These are phyloP conservation scores for Colletotrichum sublineola DNA, from an alignment of 2,329 filamentous ascomycete species.

Conservation along the genomic window DNA sequence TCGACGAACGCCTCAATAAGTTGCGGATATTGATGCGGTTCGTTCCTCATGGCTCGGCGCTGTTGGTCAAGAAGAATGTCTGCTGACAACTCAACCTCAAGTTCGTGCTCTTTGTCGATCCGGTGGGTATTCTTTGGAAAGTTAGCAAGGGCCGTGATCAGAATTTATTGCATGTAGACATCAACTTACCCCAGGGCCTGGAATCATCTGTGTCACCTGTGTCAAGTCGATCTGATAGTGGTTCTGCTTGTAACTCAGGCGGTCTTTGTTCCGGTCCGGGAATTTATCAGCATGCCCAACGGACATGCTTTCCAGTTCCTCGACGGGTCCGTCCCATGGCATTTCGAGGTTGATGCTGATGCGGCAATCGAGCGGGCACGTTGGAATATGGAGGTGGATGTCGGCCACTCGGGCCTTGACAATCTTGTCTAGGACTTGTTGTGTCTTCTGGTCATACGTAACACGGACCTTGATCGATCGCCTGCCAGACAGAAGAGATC, in stretches of 20 bases:
- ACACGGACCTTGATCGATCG: constrained; percentile 76
- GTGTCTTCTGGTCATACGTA: constrained; percentile 80
- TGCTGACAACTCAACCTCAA: constrained; percentile 82
- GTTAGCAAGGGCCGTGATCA: constrained; percentile 36
- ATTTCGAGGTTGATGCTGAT: constrained; percentile 97
- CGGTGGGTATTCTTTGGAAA: constrained; percentile 54
- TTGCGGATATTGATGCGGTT: constrained; percentile 72
- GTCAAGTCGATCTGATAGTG: constrained; percentile 93
- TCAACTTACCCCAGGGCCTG: constrained; percentile 54
- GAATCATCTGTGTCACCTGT: constrained; percentile 75
- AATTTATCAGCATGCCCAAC: constrained; percentile 54
- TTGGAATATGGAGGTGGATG: constrained; percentile 87
- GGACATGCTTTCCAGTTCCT: constrained; percentile 63
- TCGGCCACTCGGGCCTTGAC: constrained; percentile 92
- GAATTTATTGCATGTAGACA: background rate
- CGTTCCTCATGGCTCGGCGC: constrained; percentile 62
- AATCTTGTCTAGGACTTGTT: constrained; percentile 81
- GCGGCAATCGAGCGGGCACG: constrained; percentile 85
- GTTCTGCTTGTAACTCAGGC: constrained; percentile 90
- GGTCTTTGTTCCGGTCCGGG: constrained; percentile 84
- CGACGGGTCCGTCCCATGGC: constrained; percentile 79
- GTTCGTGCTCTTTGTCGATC: constrained; percentile 78
- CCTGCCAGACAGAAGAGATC: constrained; percentile 69
- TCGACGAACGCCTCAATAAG: constrained; percentile 81
- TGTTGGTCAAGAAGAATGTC: constrained; percentile 76